phyloP scores from a whole-genome alignment of 169 alveolate species.

The Plasmodium falciparum region DNA sequence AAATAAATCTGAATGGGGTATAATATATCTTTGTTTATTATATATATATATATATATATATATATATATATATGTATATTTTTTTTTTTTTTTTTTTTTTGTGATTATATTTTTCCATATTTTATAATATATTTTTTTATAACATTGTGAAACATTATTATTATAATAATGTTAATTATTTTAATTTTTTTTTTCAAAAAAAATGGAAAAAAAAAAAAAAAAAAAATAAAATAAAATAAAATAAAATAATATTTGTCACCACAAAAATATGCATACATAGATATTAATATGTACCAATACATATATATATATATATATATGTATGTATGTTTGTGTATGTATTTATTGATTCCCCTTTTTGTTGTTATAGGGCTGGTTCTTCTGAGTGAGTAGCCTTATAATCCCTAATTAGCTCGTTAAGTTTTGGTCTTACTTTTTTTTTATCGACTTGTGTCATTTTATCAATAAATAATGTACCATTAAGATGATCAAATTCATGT shows the following conservation, averaged over 20 bases:
- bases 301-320: not conserved
- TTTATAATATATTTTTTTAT: no score
- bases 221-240: no score
- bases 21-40: not conserved
- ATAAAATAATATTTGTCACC: not conserved
- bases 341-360: not conserved
- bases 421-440: slow-evolving; percentile 26
- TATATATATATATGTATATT: not conserved
- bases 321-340: not conserved
- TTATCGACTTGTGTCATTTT: slow-evolving; percentile 46
- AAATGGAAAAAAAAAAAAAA: no score
- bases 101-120: not conserved
- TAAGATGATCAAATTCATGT: slow-evolving; percentile 76
- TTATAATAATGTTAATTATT: no score
- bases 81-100: not conserved
- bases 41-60: not conserved
- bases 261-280: not conserved
- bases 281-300: not conserved
- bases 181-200: no score
- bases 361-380: slow-evolving; percentile 24
- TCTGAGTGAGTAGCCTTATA: slow-evolving; percentile 31
- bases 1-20: not conserved
- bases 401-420: slow-evolving; percentile 42
- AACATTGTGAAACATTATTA: no score
- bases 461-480: slow-evolving; percentile 74